Percentiles rank a stretch among this genome's conserved stretches.
Evolutionary conservation across 1,139 yeast genomes (phyloP).

Genomic region (Suhomyces bokatorum): DNA sequence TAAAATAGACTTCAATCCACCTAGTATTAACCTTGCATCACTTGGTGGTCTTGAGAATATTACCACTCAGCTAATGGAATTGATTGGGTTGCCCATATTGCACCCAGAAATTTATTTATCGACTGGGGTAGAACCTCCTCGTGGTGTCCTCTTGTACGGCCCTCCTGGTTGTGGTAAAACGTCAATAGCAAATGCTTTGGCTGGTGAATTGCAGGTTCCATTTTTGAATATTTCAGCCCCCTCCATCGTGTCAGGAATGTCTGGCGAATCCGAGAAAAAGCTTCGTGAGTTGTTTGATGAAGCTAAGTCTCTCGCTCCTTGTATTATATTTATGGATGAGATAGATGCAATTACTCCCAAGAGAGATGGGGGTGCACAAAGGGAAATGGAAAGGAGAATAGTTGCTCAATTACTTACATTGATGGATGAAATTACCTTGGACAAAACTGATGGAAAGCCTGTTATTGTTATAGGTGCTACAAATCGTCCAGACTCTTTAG

Average conservation of each 20-base stretch:
- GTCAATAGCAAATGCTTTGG: conserved; percentile 91
- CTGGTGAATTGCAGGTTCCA: conserved; percentile 93
- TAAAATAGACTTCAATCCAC: conserved; percentile 65
- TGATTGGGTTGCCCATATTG: conserved; percentile 84
- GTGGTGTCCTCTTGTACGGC: conserved; percentile 92
- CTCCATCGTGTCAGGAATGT: conserved; percentile 97
- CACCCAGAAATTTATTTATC: conserved; percentile 89
- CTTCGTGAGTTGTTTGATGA: conserved; percentile 91
- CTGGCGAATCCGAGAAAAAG: conserved; percentile 97
- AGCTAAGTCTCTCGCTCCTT: conserved; percentile 87
- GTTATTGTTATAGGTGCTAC: conserved; percentile 60
- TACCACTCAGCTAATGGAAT: conserved; percentile 81
- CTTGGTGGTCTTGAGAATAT: conserved; percentile 90
- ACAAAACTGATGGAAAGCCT: conserved; percentile 88
- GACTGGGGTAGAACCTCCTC: conserved; percentile 95
- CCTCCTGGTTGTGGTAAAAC: conserved; percentile 99
- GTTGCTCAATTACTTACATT: conserved; percentile 93
- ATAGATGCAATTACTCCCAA: conserved; percentile 98
- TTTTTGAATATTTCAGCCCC: conserved; percentile 93
- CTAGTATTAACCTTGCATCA: conserved; percentile 63
- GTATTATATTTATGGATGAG: conserved; percentile 91
- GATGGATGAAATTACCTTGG: conserved; percentile 88
- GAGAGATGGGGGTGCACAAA: conserved; percentile 91
- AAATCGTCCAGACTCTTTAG: conserved; percentile 50
- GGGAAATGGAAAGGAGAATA: conserved; percentile 97